Evolutionary conservation across 2,329 filamentous ascomycete species (phyloP).

Genomic region (Fusarium graminum): DNA sequence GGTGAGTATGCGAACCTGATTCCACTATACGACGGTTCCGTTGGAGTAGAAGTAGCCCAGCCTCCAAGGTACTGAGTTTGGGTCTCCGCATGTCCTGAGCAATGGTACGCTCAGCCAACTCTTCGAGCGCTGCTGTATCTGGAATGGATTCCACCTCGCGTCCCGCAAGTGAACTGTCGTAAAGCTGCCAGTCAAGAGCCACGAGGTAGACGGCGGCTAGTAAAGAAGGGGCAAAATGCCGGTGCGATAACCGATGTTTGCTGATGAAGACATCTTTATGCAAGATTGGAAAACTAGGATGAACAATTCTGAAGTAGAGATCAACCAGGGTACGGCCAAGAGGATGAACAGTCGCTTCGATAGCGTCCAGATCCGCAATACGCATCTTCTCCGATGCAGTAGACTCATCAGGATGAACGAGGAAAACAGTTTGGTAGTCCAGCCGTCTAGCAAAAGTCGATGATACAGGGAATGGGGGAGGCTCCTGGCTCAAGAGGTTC

Average conservation of each 20-base stretch:
- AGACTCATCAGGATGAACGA: constrained; percentile 54
- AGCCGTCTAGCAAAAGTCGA: constrained; percentile 51
- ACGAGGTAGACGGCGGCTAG: constrained; percentile 72
- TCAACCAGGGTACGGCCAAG: constrained; percentile 74
- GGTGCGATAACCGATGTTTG: constrained; percentile 69
- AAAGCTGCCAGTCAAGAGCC: constrained; percentile 72
- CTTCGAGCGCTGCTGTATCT: constrained; percentile 53
- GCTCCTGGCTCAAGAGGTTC: constrained; percentile 52
- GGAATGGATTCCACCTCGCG: constrained; percentile 50
- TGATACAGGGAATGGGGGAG: constrained; percentile 8
- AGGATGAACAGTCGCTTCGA: constrained; percentile 73
- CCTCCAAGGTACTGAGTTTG: constrained; percentile 68
- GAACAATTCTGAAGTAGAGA: constrained; percentile 74
- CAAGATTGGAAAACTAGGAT: constrained; percentile 69
- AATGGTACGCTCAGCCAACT: constrained; percentile 60
- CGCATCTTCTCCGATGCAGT: constrained; percentile 57
- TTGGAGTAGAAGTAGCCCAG: constrained; percentile 66
- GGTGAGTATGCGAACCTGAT: constrained; percentile 38
- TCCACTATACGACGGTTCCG: constrained; percentile 58
- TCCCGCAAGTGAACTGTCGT: constrained; percentile 64
- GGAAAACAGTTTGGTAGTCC: constrained; percentile 54
- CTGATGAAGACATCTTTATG: constrained; percentile 73
- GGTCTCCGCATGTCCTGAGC: constrained; percentile 63
- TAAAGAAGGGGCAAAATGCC: constrained; percentile 70
- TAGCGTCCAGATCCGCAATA: constrained; percentile 59